Conservation (phyloP, 2,329 filamentous ascomycete genomes). For the Fusarium musae region DNA sequence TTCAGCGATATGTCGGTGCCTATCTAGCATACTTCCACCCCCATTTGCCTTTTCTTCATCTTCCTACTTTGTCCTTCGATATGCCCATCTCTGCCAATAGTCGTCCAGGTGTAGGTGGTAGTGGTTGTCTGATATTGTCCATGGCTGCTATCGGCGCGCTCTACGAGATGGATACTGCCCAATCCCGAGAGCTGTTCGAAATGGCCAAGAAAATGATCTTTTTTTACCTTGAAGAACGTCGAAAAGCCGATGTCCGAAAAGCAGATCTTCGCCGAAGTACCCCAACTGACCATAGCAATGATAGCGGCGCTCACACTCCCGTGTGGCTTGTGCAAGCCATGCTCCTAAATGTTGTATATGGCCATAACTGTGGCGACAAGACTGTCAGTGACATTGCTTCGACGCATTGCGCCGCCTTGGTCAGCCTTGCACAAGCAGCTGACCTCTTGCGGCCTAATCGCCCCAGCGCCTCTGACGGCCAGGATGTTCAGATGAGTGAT, state of each 20-base stretch:
- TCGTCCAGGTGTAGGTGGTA: constrained; percentile 75
- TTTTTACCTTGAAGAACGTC: constrained; percentile 88
- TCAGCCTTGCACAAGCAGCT: constrained; percentile 91
- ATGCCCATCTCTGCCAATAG: constrained; percentile 74
- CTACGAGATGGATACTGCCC: constrained; percentile 84
- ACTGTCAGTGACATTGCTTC: constrained; percentile 90
- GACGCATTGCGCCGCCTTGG: constrained; percentile 89
- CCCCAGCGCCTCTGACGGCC: constrained; percentile 57
- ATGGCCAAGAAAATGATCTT: constrained; percentile 96
- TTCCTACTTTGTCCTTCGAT: constrained; percentile 92
- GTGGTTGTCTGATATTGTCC: constrained; percentile 84
- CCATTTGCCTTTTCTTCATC: constrained; percentile 92
- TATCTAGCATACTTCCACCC: constrained; percentile 95
- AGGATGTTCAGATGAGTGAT: constrained; percentile 69
- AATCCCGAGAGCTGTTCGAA: constrained; percentile 88
- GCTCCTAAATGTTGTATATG: constrained; percentile 95
- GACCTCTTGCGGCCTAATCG: constrained; percentile 68
- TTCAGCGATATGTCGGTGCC: constrained; percentile 89
- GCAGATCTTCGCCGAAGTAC: constrained; percentile 67
- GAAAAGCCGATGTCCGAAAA: constrained; percentile 82
- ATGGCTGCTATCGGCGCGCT: constrained; percentile 85
- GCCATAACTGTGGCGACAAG: constrained; percentile 93
- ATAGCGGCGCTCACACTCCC: constrained; percentile 78
- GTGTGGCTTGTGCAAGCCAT: constrained; percentile 97
- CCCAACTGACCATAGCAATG: constrained; percentile 60